Conservation (phyloP, 2,329 filamentous ascomycete genomes). For the Fusarium praegraminearum region DNA sequence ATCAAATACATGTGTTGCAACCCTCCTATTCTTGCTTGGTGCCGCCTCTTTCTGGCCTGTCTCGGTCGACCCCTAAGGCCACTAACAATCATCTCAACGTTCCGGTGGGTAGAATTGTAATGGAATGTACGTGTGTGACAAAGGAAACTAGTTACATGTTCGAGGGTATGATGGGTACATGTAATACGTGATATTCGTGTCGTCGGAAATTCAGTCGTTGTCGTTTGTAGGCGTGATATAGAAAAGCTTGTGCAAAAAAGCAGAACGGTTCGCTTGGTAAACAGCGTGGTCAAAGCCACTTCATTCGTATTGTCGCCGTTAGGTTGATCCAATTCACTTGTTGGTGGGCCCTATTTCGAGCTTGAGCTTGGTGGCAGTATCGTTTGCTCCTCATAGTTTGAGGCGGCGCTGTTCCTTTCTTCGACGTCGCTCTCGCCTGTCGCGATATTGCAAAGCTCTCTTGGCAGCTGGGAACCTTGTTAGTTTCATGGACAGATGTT, state of each 20-base stretch:
- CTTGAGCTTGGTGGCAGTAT: conserved; percentile 26
- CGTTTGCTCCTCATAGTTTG: conserved; percentile 48
- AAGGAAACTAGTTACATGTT: conserved; percentile 37
- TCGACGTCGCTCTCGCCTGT: conserved; percentile 54
- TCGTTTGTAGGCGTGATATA: conserved; percentile 33
- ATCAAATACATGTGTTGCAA: conserved; percentile 1
- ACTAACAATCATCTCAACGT: conserved; percentile 24
- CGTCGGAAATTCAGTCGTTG: conserved; percentile 41
- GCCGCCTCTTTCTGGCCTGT: not conserved
- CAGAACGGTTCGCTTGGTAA: conserved; percentile 25
- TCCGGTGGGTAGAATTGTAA: not conserved
- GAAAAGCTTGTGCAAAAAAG: conserved; percentile 9
- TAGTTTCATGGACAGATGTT: conserved; percentile 17
- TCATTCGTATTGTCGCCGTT: conserved; percentile 3
- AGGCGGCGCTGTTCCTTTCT: conserved; percentile 55
- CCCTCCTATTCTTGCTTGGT: not conserved
- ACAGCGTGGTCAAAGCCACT: conserved; percentile 21
- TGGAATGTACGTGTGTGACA: conserved; percentile 18
- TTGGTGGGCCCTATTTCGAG: not conserved
- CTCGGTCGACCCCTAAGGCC: conserved; percentile 4
- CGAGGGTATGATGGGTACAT: conserved; percentile 37
- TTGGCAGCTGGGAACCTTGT: conserved; percentile 50
- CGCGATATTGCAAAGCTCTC: conserved; percentile 52
- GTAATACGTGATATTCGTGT: conserved; percentile 45
- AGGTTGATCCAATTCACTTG: conserved; percentile 1